Evolutionary conservation across 2,329 filamentous ascomycete genomes (phyloP).

Genomic region (Botrytis deweyae): DNA sequence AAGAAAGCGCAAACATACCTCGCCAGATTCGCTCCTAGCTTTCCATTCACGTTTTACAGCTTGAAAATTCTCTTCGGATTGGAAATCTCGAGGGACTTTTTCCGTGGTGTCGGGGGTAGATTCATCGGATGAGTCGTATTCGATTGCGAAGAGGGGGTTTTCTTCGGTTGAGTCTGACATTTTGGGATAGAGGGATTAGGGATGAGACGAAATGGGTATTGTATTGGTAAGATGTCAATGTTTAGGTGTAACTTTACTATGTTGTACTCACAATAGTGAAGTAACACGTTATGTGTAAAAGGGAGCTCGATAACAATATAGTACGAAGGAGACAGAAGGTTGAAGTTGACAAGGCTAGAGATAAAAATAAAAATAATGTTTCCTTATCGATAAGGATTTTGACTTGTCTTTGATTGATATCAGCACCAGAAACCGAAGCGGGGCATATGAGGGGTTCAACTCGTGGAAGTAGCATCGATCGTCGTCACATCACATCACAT

Average conservation of each 20-base stretch:
- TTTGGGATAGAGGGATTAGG: background rate
- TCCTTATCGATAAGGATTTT: constrained; percentile 12
- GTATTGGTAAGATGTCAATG: background rate
- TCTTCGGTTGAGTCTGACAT: constrained; percentile 33
- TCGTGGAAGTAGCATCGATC: background rate
- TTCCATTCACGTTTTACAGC: constrained; percentile 31
- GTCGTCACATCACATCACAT: background rate
- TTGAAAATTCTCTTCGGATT: constrained; percentile 38
- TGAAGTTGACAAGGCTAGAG: too few species aligned
- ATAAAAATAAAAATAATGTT: background rate
- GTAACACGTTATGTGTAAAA: background rate
- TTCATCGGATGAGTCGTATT: constrained; percentile 44
- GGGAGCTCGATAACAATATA: background rate
- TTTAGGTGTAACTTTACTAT: background rate
- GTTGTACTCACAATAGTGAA: background rate
- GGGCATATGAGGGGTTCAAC: constrained; percentile 8
- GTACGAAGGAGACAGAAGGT: background rate
- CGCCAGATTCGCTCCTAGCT: constrained; percentile 36
- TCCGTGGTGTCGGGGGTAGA: constrained; percentile 1
- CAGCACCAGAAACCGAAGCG: background rate
- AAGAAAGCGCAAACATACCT: constrained; percentile 28
- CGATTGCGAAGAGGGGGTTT: constrained; percentile 45
- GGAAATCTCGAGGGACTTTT: constrained; percentile 38
- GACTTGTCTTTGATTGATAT: background rate
- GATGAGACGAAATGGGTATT: background rate